phyloP scores from a whole-genome alignment of 306 rosid genomes.

The Sphenostylis stenocarpa region DNA sequence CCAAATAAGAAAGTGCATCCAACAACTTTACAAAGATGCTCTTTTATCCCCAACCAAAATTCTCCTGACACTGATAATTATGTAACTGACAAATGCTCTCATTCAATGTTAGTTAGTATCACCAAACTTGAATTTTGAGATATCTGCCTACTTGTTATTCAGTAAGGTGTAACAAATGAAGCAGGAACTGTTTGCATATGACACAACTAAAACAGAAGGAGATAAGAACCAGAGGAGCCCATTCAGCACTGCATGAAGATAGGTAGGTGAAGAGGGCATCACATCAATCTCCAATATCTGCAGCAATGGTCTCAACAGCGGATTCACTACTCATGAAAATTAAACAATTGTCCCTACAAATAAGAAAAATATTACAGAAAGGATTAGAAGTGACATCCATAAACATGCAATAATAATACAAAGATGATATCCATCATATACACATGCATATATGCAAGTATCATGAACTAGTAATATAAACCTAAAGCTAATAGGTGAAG shows the following conservation, averaged over 20 bases:
- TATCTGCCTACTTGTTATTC: neutral
- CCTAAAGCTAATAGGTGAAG: neutral
- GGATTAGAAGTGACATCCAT: conserved; percentile 25
- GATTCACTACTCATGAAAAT: conserved; percentile 20
- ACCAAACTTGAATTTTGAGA: conserved; percentile 19
- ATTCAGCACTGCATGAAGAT: neutral
- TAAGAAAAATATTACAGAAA: conserved; percentile 13
- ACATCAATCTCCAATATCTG: conserved; percentile 36
- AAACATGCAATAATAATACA: conserved; percentile 1
- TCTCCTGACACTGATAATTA: conserved; percentile 34
- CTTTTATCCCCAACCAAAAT: conserved; percentile 2
- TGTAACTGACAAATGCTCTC: conserved; percentile 12
- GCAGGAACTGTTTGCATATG: conserved; percentile 11
- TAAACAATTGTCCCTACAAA: conserved; percentile 11
- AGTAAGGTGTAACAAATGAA: conserved; percentile 26
- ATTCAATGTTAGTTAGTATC: conserved; percentile 8
- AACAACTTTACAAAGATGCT: conserved; percentile 36
- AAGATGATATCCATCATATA: neutral
- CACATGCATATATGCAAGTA: neutral
- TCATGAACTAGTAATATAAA: neutral
- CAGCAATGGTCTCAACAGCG: conserved; percentile 33
- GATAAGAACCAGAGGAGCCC: conserved; percentile 19
- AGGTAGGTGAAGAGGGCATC: neutral
- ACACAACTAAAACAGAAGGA: conserved; percentile 14
- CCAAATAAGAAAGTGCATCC: conserved; percentile 33